Evolutionary conservation across 495 filamentous ascomycete genomes (phyloP), one percentile per base, ranked within the genome.

Genomic region (Lepidopterella palustris): DNA sequence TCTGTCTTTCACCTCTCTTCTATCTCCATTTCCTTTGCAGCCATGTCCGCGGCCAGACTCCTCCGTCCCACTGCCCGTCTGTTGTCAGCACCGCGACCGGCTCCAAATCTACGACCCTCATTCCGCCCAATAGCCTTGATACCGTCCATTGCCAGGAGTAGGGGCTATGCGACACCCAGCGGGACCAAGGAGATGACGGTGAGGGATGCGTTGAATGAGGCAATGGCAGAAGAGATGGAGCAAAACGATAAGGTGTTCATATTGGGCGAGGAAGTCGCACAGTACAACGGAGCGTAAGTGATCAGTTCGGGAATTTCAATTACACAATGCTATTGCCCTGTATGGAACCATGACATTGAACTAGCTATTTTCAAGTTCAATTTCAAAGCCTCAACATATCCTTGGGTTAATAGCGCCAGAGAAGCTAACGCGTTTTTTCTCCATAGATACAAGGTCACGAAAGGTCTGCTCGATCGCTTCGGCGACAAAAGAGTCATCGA

Each of bases 401-500:
- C 18, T 42, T 11, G 3, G 9, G 3, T 42, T 3, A 15, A 10
- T 42, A 42, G 35, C 3, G 13, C 35, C 3, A 42, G 35, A 11
- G 13, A 42, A 51, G 13, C n/a, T n/a, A 25, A 32, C 28, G 27
- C 24, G 18, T 23, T 31, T 9, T 0, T 24, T 15, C 27, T 35
- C 4, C n/a, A n/a, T 31, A 87, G 84, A 67, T 98, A 98, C 85
- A 98, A 98, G 77, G 92, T 98, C 72, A 97, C 93, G 50, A 95
- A 93, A 81, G 95, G 95, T 53, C 81, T 98, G 51, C 74, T 97
- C 68, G 93, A 98, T 75, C 87, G 93, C 63, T 98, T 98, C 72
- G 93, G 93, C 64, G 90, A 95, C 26, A 96, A 92, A 84, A 82
- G 93, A 62, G 88, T 98, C 68, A 97, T 98, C 74, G 93, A 98